Conservation (phyloP, 2,329 filamentous ascomycete species). For the Emericellopsis atlantica region DNA sequence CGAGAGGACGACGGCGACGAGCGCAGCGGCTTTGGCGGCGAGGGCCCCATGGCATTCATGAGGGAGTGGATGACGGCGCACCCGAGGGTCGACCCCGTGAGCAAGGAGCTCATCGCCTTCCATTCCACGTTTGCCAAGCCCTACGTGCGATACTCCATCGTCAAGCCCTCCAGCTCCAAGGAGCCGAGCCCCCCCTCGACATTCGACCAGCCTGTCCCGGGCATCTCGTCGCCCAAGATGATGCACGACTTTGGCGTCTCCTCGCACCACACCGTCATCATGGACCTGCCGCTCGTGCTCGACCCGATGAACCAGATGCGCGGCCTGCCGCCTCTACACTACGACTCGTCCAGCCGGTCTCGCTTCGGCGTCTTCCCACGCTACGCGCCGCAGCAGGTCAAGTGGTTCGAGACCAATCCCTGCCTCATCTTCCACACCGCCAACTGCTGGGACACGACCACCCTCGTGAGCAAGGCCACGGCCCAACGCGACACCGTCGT, state of each 20-base stretch:
- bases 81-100: constrained; percentile 51
- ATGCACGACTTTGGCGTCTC: constrained; percentile 70
- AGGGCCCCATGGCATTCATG: constrained; percentile 46
- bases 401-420: constrained; percentile 55
- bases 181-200: constrained; percentile 10
- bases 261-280: constrained; percentile 47
- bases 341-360: constrained; percentile 41
- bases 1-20: constrained; percentile 21
- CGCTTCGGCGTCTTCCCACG: constrained; percentile 59
- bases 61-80: constrained; percentile 61
- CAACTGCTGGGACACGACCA: constrained; percentile 51
- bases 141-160: constrained; percentile 52
- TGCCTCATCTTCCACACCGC: constrained; percentile 64
- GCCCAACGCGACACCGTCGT: constrained; percentile 19
- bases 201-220: constrained; percentile 44
- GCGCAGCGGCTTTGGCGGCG: constrained; percentile 35
- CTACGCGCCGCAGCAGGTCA: constrained; percentile 38
- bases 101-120: constrained; percentile 54
- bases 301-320: constrained; percentile 48
- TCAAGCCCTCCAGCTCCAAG: constrained; percentile 12
- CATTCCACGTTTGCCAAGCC: constrained; percentile 54
- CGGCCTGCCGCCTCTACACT: constrained; percentile 44
- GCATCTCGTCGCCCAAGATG: constrained; percentile 52
- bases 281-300: constrained; percentile 55
- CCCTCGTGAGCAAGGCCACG: constrained; percentile 8